These are phyloP conservation scores for Aspergillus nidulans DNA, from an alignment of 495 filamentous ascomycete genomes.

Conservation along the genomic window DNA sequence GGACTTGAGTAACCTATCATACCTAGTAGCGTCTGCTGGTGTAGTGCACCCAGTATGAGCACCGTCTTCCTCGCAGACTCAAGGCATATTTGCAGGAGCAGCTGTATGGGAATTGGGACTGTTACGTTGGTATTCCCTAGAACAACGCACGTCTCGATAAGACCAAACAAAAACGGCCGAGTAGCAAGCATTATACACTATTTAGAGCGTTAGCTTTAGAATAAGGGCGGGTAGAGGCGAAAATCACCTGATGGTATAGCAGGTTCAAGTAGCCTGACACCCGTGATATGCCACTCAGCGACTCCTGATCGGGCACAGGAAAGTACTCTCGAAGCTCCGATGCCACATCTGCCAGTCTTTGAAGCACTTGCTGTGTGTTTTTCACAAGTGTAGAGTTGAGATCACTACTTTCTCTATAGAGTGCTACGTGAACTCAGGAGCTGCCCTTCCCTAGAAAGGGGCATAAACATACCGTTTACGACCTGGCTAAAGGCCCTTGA, in stretches of 20 bases:
- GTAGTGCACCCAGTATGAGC: slow-evolving; percentile 32
- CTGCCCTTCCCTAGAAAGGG: too few relatives aligned
- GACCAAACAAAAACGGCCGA: slow-evolving; percentile 37
- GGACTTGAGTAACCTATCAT: neutral
- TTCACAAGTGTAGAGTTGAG: slow-evolving; percentile 2
- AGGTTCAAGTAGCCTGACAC: slow-evolving; percentile 41
- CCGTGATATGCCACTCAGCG: slow-evolving; percentile 32
- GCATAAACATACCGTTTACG: too few relatives aligned
- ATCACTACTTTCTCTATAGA: neutral
- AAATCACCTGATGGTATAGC: slow-evolving; percentile 39
- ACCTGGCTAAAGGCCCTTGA: slow-evolving; percentile 37
- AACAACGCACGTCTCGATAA: slow-evolving; percentile 30
- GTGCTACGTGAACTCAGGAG: slow-evolving; percentile 15
- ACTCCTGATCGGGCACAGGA: slow-evolving; percentile 24
- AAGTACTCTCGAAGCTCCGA: slow-evolving; percentile 31
- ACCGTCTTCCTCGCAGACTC: slow-evolving; percentile 39
- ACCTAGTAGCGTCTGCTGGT: slow-evolving; percentile 38
- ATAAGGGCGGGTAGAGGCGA: too few relatives aligned
- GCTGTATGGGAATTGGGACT: neutral
- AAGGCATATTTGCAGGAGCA: slow-evolving; percentile 37
- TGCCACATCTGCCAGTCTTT: slow-evolving; percentile 33
- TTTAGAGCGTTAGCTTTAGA: neutral
- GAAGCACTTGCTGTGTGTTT: slow-evolving; percentile 33
- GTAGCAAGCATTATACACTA: slow-evolving; percentile 41
- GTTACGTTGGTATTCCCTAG: neutral